A percentile compares a stretch with the other conserved stretches of the same genome.
phyloP scores from a whole-genome alignment of 2,329 filamentous ascomycete genomes.

The Colletotrichum sp. region DNA sequence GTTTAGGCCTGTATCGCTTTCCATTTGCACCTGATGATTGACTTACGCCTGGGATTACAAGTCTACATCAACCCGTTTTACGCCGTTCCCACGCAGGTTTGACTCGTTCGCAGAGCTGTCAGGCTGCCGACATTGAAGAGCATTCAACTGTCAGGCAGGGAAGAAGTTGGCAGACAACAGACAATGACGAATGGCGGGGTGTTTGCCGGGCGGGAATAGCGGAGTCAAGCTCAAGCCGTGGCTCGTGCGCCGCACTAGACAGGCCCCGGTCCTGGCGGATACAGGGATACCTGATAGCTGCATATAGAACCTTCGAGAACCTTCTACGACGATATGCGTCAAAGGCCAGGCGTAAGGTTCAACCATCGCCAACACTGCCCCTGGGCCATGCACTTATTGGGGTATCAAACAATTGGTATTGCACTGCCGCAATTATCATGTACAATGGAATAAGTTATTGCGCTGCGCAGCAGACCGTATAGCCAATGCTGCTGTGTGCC shows the following conservation, averaged over 20 bases:
- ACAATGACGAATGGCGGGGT: slow-evolving; percentile 22
- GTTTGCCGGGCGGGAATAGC: slow-evolving; percentile 15
- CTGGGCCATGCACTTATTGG: neutral
- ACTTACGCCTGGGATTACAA: neutral
- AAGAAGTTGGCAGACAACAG: neutral
- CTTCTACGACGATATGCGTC: slow-evolving; percentile 25
- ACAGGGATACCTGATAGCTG: neutral
- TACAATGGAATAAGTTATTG: neutral
- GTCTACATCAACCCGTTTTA: neutral
- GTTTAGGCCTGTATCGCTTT: neutral
- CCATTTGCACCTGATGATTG: neutral
- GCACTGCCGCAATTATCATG: neutral
- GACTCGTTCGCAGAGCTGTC: neutral
- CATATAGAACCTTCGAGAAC: slow-evolving; percentile 35
- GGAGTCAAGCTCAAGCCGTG: slow-evolving; percentile 19
- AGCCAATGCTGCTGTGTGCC: neutral
- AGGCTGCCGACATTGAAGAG: neutral
- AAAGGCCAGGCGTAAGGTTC: neutral
- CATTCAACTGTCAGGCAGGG: neutral
- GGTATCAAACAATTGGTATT: slow-evolving; percentile 16
- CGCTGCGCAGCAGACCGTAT: neutral
- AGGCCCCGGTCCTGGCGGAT: neutral
- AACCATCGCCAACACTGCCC: neutral
- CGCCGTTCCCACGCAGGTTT: neutral
- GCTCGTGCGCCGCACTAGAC: neutral